Evolutionary conservation across 2,329 filamentous ascomycete species (phyloP), one percentile per base, ranked within the genome.

Genomic region (Lasiodiplodia sp.): DNA sequence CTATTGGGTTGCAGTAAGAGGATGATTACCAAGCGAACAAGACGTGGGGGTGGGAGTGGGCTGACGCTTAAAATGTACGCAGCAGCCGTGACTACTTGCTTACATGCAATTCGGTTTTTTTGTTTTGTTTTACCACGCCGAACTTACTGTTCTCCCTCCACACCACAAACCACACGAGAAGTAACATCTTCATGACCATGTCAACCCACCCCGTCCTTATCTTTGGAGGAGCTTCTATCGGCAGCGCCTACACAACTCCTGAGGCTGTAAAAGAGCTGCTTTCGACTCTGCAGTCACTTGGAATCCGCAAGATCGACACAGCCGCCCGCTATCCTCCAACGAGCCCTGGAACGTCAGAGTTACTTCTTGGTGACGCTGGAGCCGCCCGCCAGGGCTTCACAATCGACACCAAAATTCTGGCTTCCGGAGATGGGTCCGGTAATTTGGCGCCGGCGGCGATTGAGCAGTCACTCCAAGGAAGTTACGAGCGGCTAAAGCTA

Each of bases 201-300:
- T n/a, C 44, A 4, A 0, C n/a, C 7, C 44, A 11, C 7, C 44
- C 44, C 4, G 44, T 8, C 10, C 6, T 47, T n/a, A 47, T 58
- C 31, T 58, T 58, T 12, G 55, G 55, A 6, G 31, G 25, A 28
- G 55, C 55, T 16, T 58, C 55, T 11, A 34, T 58, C 38, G 55
- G 55, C 16, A 38, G 44, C 18, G 18, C 44, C 44, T 47, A 58
- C 34, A 31, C 25, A 12, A 58, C 55, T 16, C 28, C 34, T 4
- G 18, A 34, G 6, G 55, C 55, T 6, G 55, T 21, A 2, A 14
- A 16, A 11, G 25, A 18, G 16, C 14, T 58, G 21, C 55, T 58
- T 14, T 21, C 31, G 10, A 18, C 31, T 16, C 18, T 58, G 55
- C 23, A 58, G 18, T 12, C 55, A 16, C 25, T 37, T 18, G 18